Evolutionary conservation across 2,329 filamentous ascomycete genomes (phyloP).

Genomic region (Purpureocillium takamizusanense): DNA sequence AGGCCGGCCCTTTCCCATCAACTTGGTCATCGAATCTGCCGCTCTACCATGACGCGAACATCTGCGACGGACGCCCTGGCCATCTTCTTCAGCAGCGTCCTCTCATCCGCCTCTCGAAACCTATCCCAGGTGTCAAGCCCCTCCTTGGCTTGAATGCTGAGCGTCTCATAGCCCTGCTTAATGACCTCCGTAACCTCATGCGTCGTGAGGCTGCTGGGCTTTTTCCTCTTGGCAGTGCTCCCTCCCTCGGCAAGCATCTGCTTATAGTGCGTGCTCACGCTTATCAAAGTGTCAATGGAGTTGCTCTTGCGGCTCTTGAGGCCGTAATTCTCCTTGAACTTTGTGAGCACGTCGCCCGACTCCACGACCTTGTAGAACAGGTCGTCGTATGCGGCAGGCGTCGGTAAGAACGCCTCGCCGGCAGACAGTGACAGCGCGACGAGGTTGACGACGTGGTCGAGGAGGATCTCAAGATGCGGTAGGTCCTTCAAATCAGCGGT

Average conservation of each 20-base stretch:
- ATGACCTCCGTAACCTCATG: conserved; percentile 83
- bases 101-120: conserved; percentile 81
- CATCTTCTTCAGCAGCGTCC: conserved; percentile 77
- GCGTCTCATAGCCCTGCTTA: conserved; percentile 90
- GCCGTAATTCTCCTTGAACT: conserved; percentile 72
- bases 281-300: conserved; percentile 78
- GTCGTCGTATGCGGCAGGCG: conserved; percentile 83
- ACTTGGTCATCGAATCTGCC: conserved; percentile 9
- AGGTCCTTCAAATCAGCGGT: conserved; percentile 64
- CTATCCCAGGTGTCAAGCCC: conserved; percentile 78
- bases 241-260: conserved; percentile 59
- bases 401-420: conserved; percentile 85
- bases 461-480: conserved; percentile 60
- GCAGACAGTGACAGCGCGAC: conserved; percentile 75
- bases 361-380: conserved; percentile 98
- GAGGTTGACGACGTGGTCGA: conserved; percentile 72
- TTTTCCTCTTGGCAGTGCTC: conserved; percentile 27
- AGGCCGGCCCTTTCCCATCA: background rate
- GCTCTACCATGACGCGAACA: conserved; percentile 41
- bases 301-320: conserved; percentile 48
- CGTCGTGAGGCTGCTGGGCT: conserved; percentile 65
- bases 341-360: conserved; percentile 69
- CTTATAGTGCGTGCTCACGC: conserved; percentile 79
- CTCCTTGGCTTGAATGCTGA: conserved; percentile 84
- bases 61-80: conserved; percentile 66